Base-by-base conservation (phyloP, 768 basidiomycete species). In the Terana coerulea region DNA sequence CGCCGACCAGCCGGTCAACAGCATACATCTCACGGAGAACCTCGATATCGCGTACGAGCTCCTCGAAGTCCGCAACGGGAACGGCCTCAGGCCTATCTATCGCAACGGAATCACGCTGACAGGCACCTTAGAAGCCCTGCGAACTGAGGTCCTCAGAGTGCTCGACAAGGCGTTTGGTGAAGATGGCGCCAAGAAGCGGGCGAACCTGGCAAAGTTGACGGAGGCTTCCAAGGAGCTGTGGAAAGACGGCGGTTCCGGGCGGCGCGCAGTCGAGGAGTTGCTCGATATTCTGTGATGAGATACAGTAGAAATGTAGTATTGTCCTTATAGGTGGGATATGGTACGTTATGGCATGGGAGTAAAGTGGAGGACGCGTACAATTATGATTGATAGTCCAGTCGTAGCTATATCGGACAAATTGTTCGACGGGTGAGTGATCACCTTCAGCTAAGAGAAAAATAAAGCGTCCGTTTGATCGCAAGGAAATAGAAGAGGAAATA, bases 11-110 rank as follows among this genome's bases (percentile, higher is more conserved):
- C 58, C 63, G 1, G 17, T 42, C 15, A 64, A 64, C 49, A 50
- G 58, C 6, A 42, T 61, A 10, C 50, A 57, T 25, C 45, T 61
- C 29, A 49, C 59, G 8, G 56, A 59, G n/a, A 51, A 55, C 35
- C 57, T 62, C 35, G 31, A 57, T 25, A 47, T 66, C 26, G 64
- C 56, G 9, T 66, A 62, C 50, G 61, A 66, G 58, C 54, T 66
- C 11, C 48, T 66, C 35, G 61, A 64, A 44, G 61, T 62, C 5
- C 61, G 51, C 28, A 55, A 24, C n/a, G 54, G 53, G 5, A 22
- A 36, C 15, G 59, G 59, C 5, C 26, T 55, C 10, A 47, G 49
- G 25, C 47, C 56, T 7, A 42, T 55, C 19, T 47, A 50, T 41
- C 56, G 59, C 29, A 57, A 51, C n/a, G 54, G 54, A 3, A 46